These are phyloP conservation scores for Fusarium proliferatum DNA, from an alignment of 2,329 filamentous ascomycete genomes.

Conservation along the genomic window DNA sequence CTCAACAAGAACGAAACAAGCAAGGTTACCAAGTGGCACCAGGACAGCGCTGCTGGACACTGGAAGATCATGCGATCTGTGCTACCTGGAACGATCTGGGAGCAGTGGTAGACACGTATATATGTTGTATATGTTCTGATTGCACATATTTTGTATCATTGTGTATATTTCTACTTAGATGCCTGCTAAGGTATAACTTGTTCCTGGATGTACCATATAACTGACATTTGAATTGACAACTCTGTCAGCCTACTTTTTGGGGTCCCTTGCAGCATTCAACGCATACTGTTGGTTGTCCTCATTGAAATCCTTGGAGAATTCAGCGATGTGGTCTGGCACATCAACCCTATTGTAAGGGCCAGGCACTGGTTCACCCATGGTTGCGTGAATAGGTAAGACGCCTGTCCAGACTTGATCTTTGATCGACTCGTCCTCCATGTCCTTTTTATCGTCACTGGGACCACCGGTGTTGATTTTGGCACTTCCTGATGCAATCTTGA, in stretches of 20 bases:
- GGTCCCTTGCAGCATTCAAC: slow-evolving; percentile 41
- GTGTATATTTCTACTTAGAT: slow-evolving; percentile 17
- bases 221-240: neutral
- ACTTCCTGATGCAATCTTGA: slow-evolving; percentile 76
- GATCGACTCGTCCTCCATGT: slow-evolving; percentile 58
- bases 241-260: neutral
- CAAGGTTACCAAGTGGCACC: slow-evolving; percentile 77
- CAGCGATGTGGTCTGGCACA: slow-evolving; percentile 70
- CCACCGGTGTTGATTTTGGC: slow-evolving; percentile 78
- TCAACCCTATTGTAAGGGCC: slow-evolving; percentile 68
- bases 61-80: slow-evolving; percentile 93
- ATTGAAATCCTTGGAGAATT: slow-evolving; percentile 56
- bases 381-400: slow-evolving; percentile 71
- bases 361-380: slow-evolving; percentile 71
- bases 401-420: slow-evolving; percentile 64
- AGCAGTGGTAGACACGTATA: slow-evolving; percentile 70
- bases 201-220: neutral
- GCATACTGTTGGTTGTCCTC: slow-evolving; percentile 46
- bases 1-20: slow-evolving; percentile 72
- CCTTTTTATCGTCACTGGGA: slow-evolving; percentile 65
- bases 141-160: neutral
- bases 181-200: neutral
- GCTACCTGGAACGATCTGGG: slow-evolving; percentile 82
- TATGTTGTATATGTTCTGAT: neutral
- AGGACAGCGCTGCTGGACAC: slow-evolving; percentile 81